Evolutionary conservation across 495 filamentous ascomycete species (phyloP).

Genomic region (Xylaria castorea): DNA sequence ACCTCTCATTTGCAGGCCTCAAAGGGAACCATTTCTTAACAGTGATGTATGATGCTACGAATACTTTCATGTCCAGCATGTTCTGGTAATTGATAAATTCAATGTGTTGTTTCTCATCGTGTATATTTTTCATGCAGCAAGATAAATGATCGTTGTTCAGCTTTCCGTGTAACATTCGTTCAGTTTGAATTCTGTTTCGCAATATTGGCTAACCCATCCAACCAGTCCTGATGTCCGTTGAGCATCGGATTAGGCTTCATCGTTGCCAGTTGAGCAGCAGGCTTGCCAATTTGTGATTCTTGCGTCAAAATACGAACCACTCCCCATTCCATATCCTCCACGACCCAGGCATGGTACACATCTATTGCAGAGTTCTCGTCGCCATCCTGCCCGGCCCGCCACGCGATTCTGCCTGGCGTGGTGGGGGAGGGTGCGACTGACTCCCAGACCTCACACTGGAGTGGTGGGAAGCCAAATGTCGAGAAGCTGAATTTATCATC

Average conservation of each 20-base stretch:
- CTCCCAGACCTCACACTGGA: slow-evolving; percentile 17
- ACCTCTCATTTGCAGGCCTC: not conserved
- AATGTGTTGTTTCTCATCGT: not conserved
- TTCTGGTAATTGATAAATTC: not conserved
- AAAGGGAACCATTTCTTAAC: too few relatives aligned
- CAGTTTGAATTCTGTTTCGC: not conserved
- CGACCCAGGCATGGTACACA: slow-evolving; percentile 25
- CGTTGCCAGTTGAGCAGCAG: slow-evolving; percentile 4
- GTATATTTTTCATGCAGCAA: too few relatives aligned
- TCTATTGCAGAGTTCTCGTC: slow-evolving; percentile 8
- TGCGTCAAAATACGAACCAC: slow-evolving; percentile 26
- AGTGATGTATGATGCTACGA: too few relatives aligned
- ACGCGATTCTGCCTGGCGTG: slow-evolving; percentile 18
- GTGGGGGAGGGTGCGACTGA: slow-evolving; percentile 9
- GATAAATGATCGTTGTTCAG: too few relatives aligned
- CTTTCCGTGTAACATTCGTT: not conserved
- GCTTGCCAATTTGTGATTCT: slow-evolving; percentile 22
- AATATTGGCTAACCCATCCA: slow-evolving; percentile 16
- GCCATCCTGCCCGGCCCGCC: slow-evolving; percentile 9
- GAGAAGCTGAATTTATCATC: slow-evolving; percentile 10
- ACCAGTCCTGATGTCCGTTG: slow-evolving; percentile 25
- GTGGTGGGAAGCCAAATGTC: slow-evolving; percentile 23
- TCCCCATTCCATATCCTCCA: slow-evolving; percentile 24
- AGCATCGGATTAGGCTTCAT: slow-evolving; percentile 24
- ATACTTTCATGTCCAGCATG: too few relatives aligned